Evolutionary conservation across 306 rosid species (phyloP), one percentile per base, ranked within the genome.

Genomic region (Glycine latifolia): DNA sequence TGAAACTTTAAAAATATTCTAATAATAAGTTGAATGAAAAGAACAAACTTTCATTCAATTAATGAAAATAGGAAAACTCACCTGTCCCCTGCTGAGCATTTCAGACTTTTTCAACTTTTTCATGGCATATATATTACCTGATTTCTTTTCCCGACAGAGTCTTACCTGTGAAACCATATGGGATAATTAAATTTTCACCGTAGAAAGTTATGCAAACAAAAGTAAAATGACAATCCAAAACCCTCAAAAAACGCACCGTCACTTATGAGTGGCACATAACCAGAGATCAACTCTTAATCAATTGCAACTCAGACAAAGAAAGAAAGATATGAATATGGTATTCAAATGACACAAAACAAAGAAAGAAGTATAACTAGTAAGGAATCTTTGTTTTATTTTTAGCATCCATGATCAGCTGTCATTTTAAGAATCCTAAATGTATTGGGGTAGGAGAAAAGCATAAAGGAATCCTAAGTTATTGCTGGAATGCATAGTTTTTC

Each of bases 61-160:
- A 47, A 67, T 53, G 61, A 76, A 39, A 55, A 50, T 71, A 76
- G 52, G 54, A 84, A 41, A 73, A 10, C 48, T 76, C 20, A 87
- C 89, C 83, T 87, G 89, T 47, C 89, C 89, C 79, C 89, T 83
- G 58, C 83, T 83, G 61, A 87, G 87, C 89, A 87, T 87, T 83
- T 87, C 89, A 52, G 89, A 87, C 81, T 87, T 87, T 33, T 80
- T 87, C 79, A 87, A 83, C 75, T 87, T 87, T 80, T 87, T 87
- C 89, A 87, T 87, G 49, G 89, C 89, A 73, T 80, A 87, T 77
- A 87, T 83, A 41, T 52, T 76, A 50, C 89, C 89, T 6, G 89
- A 83, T 80, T 72, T 87, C 61, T 87, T 87, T 69, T 87, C 89
- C 1, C 76, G 85, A 10, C 83, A 76, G 10, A 87, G 83, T 80